Conservation (phyloP, 352 stramenopile genomes). For the Aphanomyces cochlioides region DNA sequence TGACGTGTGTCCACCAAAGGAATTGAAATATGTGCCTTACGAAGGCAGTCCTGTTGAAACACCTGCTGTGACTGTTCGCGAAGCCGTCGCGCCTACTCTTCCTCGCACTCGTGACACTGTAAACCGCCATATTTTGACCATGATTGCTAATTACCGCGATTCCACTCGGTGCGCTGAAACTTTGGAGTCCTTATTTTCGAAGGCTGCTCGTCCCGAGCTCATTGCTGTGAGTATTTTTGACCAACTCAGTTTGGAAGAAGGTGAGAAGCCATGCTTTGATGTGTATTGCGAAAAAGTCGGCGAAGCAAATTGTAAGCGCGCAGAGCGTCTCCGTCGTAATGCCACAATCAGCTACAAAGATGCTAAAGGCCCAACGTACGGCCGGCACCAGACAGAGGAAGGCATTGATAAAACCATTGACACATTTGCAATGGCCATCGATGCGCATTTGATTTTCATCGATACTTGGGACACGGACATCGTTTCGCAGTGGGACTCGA, state of each 20-base stretch:
- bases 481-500: slow-evolving; percentile 24
- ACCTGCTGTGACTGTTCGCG: neutral
- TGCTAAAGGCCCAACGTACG: slow-evolving; percentile 24
- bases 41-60: slow-evolving; percentile 19
- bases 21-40: slow-evolving; percentile 71
- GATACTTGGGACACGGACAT: slow-evolving; percentile 22
- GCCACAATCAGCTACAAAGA: slow-evolving; percentile 16
- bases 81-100: neutral
- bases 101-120: neutral
- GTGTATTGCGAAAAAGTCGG: slow-evolving; percentile 25
- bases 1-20: slow-evolving; percentile 50
- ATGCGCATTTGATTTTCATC: slow-evolving; percentile 28
- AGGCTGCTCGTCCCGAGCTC: slow-evolving; percentile 2
- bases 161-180: slow-evolving; percentile 17
- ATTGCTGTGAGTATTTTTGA: slow-evolving; percentile 23
- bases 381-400: slow-evolving; percentile 23
- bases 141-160: slow-evolving; percentile 29
- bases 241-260: slow-evolving; percentile 27
- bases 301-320: slow-evolving; percentile 13
- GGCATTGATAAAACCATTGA: slow-evolving; percentile 19
- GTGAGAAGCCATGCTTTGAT: slow-evolving; percentile 21
- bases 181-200: slow-evolving; percentile 11
- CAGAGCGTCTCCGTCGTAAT: slow-evolving; percentile 21
- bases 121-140: slow-evolving; percentile 19
- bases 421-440: slow-evolving; percentile 23